These are phyloP conservation scores for Waltergamsia citrina DNA, from an alignment of 2,329 filamentous ascomycete genomes.

Conservation along the genomic window DNA sequence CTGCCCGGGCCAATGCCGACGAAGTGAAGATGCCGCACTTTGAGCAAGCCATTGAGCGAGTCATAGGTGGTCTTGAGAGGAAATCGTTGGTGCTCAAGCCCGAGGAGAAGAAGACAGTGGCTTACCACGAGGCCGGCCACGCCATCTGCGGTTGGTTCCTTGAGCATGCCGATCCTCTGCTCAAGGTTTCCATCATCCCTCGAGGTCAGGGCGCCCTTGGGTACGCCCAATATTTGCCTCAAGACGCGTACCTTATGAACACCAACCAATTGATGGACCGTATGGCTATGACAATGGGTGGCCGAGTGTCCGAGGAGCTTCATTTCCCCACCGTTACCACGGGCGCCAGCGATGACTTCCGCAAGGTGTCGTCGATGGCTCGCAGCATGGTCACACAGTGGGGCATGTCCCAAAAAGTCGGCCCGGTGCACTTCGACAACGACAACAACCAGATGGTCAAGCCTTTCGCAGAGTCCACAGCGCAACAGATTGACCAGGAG, in stretches of 20 bases:
- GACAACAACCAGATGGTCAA: constrained; percentile 78
- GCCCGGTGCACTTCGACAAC: constrained; percentile 84
- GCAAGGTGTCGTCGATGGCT: constrained; percentile 94
- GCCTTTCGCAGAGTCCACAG: constrained; percentile 91
- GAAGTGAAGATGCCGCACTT: constrained; percentile 85
- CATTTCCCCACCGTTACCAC: constrained; percentile 96
- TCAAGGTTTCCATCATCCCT: constrained; percentile 98
- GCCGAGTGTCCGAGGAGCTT: constrained; percentile 88
- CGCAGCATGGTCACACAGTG: constrained; percentile 98
- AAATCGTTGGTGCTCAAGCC: constrained; percentile 91
- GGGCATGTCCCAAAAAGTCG: constrained; percentile 94
- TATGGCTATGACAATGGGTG: constrained; percentile 98
- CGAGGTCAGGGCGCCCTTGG: constrained; percentile 88
- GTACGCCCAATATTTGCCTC: constrained; percentile 94
- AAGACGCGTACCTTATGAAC: constrained; percentile 93
- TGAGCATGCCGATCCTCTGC: constrained; percentile 87
- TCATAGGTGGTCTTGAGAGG: constrained; percentile 93
- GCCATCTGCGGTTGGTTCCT: constrained; percentile 99
- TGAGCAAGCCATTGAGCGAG: constrained; percentile 94
- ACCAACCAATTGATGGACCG: constrained; percentile 95
- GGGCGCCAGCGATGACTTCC: constrained; percentile 93
- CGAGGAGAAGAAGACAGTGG: constrained; percentile 89
- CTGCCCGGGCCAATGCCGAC: constrained; percentile 72
- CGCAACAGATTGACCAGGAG: constrained; percentile 83
- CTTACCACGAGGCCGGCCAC: constrained; percentile 96